phyloP scores from a whole-genome alignment of 345 rosid species.

The Salix caprea region DNA sequence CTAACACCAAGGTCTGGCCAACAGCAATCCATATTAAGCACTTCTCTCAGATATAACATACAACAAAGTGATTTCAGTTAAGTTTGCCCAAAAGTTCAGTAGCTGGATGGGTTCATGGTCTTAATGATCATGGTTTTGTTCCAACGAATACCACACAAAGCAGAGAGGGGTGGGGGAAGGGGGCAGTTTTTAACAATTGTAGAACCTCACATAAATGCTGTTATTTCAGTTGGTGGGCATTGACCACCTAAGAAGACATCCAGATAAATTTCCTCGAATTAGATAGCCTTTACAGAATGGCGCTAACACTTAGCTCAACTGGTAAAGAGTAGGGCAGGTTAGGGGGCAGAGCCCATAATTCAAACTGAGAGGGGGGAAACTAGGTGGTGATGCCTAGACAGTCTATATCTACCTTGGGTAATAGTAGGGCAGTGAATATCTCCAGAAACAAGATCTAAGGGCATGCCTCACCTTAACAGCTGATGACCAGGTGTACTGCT shows the following conservation, averaged over 20 bases:
- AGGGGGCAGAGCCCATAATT: not conserved
- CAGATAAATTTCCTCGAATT: not conserved
- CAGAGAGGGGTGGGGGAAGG: not conserved
- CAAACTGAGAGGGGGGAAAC: not conserved
- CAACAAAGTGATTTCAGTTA: not conserved
- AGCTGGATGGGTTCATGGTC: not conserved
- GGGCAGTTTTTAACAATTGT: not conserved
- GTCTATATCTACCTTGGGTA: not conserved
- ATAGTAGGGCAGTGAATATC: not conserved
- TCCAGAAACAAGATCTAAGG: not conserved
- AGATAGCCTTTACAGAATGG: not conserved
- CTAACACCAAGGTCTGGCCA: not conserved
- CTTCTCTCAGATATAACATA: not conserved
- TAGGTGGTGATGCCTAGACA: not conserved
- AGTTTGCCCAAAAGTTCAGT: not conserved
- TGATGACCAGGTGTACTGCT: conserved; percentile 77
- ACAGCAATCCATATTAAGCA: not conserved
- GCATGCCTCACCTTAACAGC: conserved; percentile 77
- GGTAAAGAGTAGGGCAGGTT: not conserved
- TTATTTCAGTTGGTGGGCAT: not conserved
- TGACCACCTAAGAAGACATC: not conserved
- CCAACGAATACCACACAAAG: not conserved
- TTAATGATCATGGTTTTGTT: not conserved
- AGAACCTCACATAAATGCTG: not conserved
- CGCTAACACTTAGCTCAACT: not conserved